phyloP scores from a whole-genome alignment of 169 alveolate genomes.

The Babesia ovata region DNA sequence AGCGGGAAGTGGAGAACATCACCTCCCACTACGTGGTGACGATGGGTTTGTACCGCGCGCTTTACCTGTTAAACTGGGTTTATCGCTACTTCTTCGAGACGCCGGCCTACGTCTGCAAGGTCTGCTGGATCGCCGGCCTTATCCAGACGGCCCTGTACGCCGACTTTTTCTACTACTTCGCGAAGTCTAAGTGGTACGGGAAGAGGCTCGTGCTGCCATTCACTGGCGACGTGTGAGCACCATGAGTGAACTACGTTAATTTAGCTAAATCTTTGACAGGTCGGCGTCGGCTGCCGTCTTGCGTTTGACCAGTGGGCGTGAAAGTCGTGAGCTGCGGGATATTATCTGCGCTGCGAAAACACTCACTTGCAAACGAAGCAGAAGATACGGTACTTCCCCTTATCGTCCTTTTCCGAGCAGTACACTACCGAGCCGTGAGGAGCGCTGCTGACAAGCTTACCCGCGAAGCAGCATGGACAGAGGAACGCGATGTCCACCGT shows the following conservation, averaged over 20 bases:
- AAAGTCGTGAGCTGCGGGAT: constrained; percentile 52
- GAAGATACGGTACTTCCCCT: constrained; percentile 48
- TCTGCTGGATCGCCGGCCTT: constrained; percentile 92
- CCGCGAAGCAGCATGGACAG: constrained; percentile 84
- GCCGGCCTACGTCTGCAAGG: constrained; percentile 80
- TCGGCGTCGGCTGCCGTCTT: constrained; percentile 59
- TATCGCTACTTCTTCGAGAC: constrained; percentile 86
- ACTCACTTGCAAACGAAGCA: constrained; percentile 68
- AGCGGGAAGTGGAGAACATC: constrained; percentile 92
- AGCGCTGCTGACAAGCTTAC: constrained; percentile 35
- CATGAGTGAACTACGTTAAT: constrained; percentile 1
- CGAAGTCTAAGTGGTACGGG: constrained; percentile 89
- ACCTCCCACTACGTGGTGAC: constrained; percentile 94
- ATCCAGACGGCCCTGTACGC: constrained; percentile 92
- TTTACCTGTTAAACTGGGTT: constrained; percentile 92
- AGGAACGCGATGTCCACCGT: constrained; percentile 83
- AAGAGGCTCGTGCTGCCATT: constrained; percentile 84
- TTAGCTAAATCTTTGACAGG: constrained; percentile 28
- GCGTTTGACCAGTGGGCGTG: constrained; percentile 47
- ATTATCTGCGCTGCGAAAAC: background rate
- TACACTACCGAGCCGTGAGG: constrained; percentile 28
- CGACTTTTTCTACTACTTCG: constrained; percentile 94
- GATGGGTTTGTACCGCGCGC: constrained; percentile 92
- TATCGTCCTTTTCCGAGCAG: constrained; percentile 67
- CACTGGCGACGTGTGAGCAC: constrained; percentile 75